Evolutionary conservation across 2,329 filamentous ascomycete species (phyloP), one percentile per base, ranked within the genome.

Genomic region (Diaporthe citriasiana): DNA sequence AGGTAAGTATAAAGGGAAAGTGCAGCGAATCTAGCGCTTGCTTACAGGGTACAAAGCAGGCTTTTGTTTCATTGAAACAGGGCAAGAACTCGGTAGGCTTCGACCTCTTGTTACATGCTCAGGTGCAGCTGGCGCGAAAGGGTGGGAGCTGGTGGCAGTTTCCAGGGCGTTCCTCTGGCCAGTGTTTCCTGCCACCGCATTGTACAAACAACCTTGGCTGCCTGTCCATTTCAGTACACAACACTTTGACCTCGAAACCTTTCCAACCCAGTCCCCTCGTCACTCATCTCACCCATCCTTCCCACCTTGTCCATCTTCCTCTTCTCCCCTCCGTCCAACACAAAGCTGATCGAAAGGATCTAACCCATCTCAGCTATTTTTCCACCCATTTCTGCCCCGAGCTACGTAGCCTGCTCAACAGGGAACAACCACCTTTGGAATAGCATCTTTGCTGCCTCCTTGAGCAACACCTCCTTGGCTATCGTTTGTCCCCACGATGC

Each of bases 291-390:
- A 65, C 50, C 63, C 40, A 55, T 75, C 66, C 76, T 53, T 76
- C 76, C 38, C n/a, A 57, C 30, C 17, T n/a, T 50, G 45, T 22
- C 38, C 30, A 71, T 45, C 45, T 40, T 50, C 27, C 15, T 13
- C 60, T 33, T 50, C 22, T 68, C 33, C 42, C 42, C 33, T 57
- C 27, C 56, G 35, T 65, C 47, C 55, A 53, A 55, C 60, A 74
- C 19, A 56, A 50, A 50, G 53, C 30, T 56, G 66, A 56, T 70
- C 70, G 35, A 59, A 59, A 73, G 66, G 71, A 71, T 76, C 50
- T 73, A 69, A 73, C 66, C 42, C 38, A 73, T 75, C 71, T 73
- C 75, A 40, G 73, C 73, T 70, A 76, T 72, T 55, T 65, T 73
- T 60, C 47, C 47, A 68, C 70, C 53, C 59, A 74, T 65, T 47